These are phyloP conservation scores for Candida dendrica DNA, from an alignment of 805 yeast species.

Conservation along the genomic window DNA sequence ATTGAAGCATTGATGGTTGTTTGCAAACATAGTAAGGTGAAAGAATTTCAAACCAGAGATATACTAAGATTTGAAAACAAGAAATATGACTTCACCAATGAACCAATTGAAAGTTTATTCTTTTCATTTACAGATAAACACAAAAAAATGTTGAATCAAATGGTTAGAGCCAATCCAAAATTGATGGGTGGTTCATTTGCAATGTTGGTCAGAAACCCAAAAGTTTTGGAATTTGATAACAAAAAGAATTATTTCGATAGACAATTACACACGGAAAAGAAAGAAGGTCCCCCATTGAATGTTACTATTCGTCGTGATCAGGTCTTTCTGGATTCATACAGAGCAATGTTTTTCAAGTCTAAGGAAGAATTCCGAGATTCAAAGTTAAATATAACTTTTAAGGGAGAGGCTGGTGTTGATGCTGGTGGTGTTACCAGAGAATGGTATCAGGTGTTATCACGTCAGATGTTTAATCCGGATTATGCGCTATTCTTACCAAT, in stretches of 20 bases:
- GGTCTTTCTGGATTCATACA: slow-evolving; percentile 85
- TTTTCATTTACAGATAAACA: slow-evolving; percentile 86
- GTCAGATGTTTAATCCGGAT: slow-evolving; percentile 95
- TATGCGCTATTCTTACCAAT: slow-evolving; percentile 90
- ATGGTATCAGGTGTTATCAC: slow-evolving; percentile 90
- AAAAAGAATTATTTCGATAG: slow-evolving; percentile 81
- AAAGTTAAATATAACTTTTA: slow-evolving; percentile 73
- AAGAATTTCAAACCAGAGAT: slow-evolving; percentile 48
- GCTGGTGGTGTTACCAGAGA: slow-evolving; percentile 98
- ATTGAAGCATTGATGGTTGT: slow-evolving; percentile 94
- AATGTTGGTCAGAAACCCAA: slow-evolving; percentile 79
- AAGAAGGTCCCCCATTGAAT: slow-evolving; percentile 39
- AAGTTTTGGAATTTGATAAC: slow-evolving; percentile 89
- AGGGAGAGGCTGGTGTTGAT: slow-evolving; percentile 93
- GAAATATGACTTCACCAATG: slow-evolving; percentile 59
- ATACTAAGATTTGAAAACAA: slow-evolving; percentile 53
- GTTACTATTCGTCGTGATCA: slow-evolving; percentile 79
- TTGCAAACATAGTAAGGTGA: slow-evolving; percentile 76
- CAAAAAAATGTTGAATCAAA: slow-evolving; percentile 77
- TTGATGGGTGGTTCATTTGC: slow-evolving; percentile 95
- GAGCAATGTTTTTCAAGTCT: slow-evolving; percentile 72
- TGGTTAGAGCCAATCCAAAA: slow-evolving; percentile 87
- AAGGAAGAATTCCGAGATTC: slow-evolving; percentile 66
- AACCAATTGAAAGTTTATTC: slow-evolving; percentile 72
- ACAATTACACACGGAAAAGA: slow-evolving; percentile 47